Base-by-base conservation (phyloP, 768 basidiomycete species). In the Lentinula lateritia region DNA sequence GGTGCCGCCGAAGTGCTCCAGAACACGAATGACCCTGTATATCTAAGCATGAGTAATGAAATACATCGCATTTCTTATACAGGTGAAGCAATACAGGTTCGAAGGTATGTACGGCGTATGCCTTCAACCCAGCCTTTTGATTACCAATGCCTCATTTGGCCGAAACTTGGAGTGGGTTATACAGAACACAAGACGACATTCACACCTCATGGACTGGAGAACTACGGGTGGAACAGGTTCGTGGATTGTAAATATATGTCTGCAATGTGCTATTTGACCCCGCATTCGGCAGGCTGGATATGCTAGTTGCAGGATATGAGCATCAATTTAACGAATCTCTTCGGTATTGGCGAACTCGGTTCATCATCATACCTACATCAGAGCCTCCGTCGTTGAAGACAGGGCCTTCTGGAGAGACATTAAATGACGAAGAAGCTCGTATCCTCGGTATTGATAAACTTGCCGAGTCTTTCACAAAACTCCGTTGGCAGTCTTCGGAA, bases 141-240 rank as follows among this genome's bases (percentile, higher is more conserved):
- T 20, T 98, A 99, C 71, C 82, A 89, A 64, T 96, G 93, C 69
- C 76, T 98, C 62, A 92, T 98, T 58, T 98, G 95, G 95, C 93
- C 95, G 18, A 92, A 92, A 67, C 78, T 92, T 18, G 92, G 93
- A 56, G 86, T 84, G 34, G 93, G 92, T 2, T 98, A 95, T 71
- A 92, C 90, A 0, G 89, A 91, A 67, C 78, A 90, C 23, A 78
- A 80, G 57, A 86, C 90, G 6, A 81, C 82, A 35, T 96, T 97
- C 66, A 80, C 78, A 9, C 87, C 88, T 5, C 90, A 90, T 67
- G 92, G 89, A 20, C 70, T 92, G 38, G 92, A 93, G 66, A 87
- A 88, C 65, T 92, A 92, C 67, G 88, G 88, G 5, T 94, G 92
- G 92, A 94, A 94, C 68, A 78, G 90, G 92, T 89, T 60, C 65